Base-by-base conservation (phyloP, 2,329 filamentous ascomycete species). In the Fusarium protoensiforme region DNA sequence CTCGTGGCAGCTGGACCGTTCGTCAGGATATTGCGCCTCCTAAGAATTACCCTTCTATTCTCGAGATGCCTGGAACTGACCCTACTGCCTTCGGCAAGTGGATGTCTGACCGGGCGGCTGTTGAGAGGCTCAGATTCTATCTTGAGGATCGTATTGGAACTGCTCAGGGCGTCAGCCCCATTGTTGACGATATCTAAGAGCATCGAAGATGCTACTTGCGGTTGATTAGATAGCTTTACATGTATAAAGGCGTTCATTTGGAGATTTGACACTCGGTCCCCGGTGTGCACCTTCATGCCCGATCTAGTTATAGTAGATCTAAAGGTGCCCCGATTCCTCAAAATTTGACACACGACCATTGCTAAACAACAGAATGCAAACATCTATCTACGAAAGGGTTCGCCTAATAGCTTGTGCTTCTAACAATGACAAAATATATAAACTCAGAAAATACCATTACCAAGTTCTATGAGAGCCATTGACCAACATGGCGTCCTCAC, bases 111-210 rank as follows among this genome's bases (percentile, higher is more conserved):
- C 14, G 69, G 0, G 36, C 4, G 1, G 29, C 46, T 35, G 69
- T 65, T 2, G 69, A 72, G 65, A 72, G 69, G 7, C 53, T 72
- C 0, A 54, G 69, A 2, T 72, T 72, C 10, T 72, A 61, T 56
- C 54, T 72, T 5, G 68, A 72, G 43, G 65, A 66, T 27, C 69
- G 65, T 3, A 43, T 72, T n/a, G 69, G 69, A 2, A 16, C 41
- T 1, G 56, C 69, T 0, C 2, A 61, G 20, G 69, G 69, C 16
- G 36, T 68, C 8, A 46, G 54, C 10, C 69, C 69, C 1, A 58
- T 65, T 24, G 24, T 38, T 38, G 54, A 58, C 24, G 54, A 58
- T n/a, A 58, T 58, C 24, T 58, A 57, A 16, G 7, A 27, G 20
- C 33, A 31, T 24, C 11, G 14, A 9, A 3, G 8, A 2, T 27